Percentiles rank a stretch among this genome's conserved stretches.
Conservation (phyloP, 352 stramenopile genomes). For the Globisporangium takayamanum region DNA sequence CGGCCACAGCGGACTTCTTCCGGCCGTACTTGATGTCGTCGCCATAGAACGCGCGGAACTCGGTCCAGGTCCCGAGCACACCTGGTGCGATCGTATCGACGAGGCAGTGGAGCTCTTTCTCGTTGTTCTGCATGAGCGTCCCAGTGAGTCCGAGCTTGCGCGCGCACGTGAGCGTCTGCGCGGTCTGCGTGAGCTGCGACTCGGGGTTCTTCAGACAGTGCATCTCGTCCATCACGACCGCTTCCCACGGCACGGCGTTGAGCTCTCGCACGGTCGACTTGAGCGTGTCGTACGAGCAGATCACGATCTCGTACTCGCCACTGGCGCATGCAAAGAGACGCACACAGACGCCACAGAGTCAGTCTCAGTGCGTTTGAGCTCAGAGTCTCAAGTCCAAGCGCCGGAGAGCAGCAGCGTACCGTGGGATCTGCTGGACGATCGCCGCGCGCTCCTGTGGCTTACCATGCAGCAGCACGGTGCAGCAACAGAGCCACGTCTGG, state of each 20-base stretch:
- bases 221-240: conserved; percentile 97
- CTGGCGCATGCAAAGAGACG: conserved; percentile 10
- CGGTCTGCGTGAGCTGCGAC: conserved; percentile 85
- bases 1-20: conserved; percentile 65
- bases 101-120: conserved; percentile 76
- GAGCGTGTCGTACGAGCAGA: conserved; percentile 88
- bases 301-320: conserved; percentile 70
- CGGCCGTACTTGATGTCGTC: conserved; percentile 80
- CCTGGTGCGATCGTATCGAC: conserved; percentile 66
- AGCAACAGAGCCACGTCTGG: conserved; percentile 90
- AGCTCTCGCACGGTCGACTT: conserved; percentile 84
- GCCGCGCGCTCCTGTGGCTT: conserved; percentile 45
- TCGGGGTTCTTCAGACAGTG: conserved; percentile 98
- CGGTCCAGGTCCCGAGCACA: conserved; percentile 49
- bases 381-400: background rate
- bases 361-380: background rate
- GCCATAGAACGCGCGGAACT: conserved; percentile 75
- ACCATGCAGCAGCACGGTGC: conserved; percentile 54
- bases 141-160: conserved; percentile 84
- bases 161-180: conserved; percentile 55
- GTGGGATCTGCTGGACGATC: conserved; percentile 58
- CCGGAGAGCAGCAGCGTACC: conserved; percentile 49
- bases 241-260: conserved; percentile 85
- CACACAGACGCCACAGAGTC: too few relatives aligned
- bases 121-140: conserved; percentile 87